phyloP scores from a whole-genome alignment of 2,329 filamentous ascomycete genomes.

The Pleurostoma richardsiae region DNA sequence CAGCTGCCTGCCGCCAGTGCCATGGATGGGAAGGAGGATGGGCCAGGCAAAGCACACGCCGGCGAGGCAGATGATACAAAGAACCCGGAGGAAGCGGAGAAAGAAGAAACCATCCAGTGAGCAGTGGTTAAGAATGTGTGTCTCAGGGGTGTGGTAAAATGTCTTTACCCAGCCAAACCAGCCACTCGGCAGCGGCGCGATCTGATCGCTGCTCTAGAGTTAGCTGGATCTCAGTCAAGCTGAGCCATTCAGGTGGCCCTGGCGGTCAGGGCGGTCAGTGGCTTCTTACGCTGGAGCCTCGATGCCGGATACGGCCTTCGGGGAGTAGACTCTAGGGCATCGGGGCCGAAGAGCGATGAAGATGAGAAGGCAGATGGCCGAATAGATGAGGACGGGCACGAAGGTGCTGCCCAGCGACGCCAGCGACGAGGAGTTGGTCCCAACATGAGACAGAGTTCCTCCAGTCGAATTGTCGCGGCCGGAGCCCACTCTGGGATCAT shows the following conservation, averaged over 20 bases:
- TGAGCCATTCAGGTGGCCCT: no score
- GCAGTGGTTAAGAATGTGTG: constrained; percentile 66
- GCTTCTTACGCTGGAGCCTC: constrained; percentile 40
- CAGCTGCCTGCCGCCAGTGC: constrained; percentile 65
- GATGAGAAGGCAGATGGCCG: constrained; percentile 41
- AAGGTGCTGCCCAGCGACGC: constrained; percentile 43
- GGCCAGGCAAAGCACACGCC: constrained; percentile 82
- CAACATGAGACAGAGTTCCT: constrained; percentile 28
- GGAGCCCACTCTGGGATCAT: constrained; percentile 32
- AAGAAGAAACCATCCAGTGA: constrained; percentile 91
- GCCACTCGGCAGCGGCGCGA: constrained; percentile 49
- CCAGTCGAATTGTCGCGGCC: constrained; percentile 32
- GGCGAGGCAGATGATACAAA: constrained; percentile 70
- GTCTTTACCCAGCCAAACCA: constrained; percentile 57
- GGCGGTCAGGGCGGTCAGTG: no score
- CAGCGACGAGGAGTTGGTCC: constrained; percentile 34
- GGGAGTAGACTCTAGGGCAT: constrained; percentile 48
- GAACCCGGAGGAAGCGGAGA: constrained; percentile 78
- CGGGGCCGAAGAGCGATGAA: constrained; percentile 45
- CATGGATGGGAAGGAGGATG: constrained; percentile 77
- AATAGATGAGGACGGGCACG: constrained; percentile 44
- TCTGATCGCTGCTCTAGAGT: constrained; percentile 12
- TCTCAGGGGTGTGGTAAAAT: constrained; percentile 51
- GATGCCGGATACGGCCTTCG: constrained; percentile 45
- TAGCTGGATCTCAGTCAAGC: not conserved